Percentiles rank a stretch among this genome's conserved stretches.
Conservation (phyloP, 257 asterid species). For the Henckelia pumila region DNA sequence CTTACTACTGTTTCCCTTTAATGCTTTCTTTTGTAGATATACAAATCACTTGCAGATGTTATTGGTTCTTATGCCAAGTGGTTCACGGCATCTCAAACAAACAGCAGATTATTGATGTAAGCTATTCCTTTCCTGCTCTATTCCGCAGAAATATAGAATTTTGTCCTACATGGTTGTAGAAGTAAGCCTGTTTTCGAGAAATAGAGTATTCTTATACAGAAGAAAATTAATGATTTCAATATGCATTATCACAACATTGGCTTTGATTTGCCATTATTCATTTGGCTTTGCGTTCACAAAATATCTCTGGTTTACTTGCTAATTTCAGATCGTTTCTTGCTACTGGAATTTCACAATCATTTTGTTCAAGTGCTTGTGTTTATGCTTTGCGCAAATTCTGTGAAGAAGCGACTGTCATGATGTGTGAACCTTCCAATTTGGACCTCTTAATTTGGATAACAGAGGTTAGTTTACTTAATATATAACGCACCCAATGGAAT, state of each 20-base stretch:
- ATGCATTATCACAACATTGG: constrained; percentile 19
- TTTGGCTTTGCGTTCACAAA: constrained; percentile 12
- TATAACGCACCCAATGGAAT: neutral
- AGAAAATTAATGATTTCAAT: neutral
- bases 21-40: constrained; percentile 54
- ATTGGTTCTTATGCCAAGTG: constrained; percentile 79
- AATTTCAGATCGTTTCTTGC: constrained; percentile 76
- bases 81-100: constrained; percentile 54
- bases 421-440: constrained; percentile 75
- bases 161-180: constrained; percentile 27
- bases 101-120: constrained; percentile 68
- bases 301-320: constrained; percentile 27
- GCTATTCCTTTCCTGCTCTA: constrained; percentile 36
- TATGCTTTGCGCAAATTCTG: constrained; percentile 74
- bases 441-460: constrained; percentile 88
- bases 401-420: constrained; percentile 62
- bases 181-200: constrained; percentile 10
- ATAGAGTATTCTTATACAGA: neutral
- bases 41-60: constrained; percentile 77
- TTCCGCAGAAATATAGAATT: constrained; percentile 20
- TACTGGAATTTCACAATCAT: constrained; percentile 61
- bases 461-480: constrained; percentile 55
- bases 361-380: constrained; percentile 75
- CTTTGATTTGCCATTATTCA: constrained; percentile 12
- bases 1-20: constrained; percentile 16